Evolutionary conservation across 495 filamentous ascomycete species (phyloP), one percentile per base, ranked within the genome.

Genomic region (Podospora didyma): DNA sequence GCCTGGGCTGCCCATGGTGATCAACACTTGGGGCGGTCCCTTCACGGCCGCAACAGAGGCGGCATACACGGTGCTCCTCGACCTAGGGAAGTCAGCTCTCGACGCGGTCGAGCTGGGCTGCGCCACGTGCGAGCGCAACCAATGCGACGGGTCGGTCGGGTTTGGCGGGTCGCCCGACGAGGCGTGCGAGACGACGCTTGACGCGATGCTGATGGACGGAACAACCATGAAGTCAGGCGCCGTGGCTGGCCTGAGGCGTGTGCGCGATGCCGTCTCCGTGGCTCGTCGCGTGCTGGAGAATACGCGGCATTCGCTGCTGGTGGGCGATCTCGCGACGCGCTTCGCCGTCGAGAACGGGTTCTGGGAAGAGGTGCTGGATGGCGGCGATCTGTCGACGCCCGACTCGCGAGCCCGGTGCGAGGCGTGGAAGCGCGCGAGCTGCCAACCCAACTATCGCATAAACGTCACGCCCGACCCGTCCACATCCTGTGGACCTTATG

Each of bases 41-140:
- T 79, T 79, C 61, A 74, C 71, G 11, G 67, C 69, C 17, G 76
- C 75, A 48, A 79, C 76, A 17, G 73, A 79, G 54, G 74, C 75
- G n/a, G 76, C 76, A 19, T 79, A 72, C 49, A 23, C 61, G 12
- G 51, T 68, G 34, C 68, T 79, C 42, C 63, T 75, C 23, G 57
- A 60, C 55, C 41, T 62, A 4, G 37, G 54, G 34, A 64, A 64
- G 2, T 64, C 71, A 4, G 73, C 74, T 23, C 53, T 79, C 37
- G 72, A 76, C 59, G 76, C 75, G 44, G 68, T 78, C 22, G 68
- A 71, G 48, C 20, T 67, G 20, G 76, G 76, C 45, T 78, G 75
- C 57, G 59, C 70, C 12, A 69, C 75, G 14, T 78, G 75, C 61
- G 75, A 79, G 53, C 55, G 50, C 51, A 68, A 70, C 49, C 75